Conservation (phyloP, 164 flowering plant species). For the Chloranthus sessilifolius region DNA sequence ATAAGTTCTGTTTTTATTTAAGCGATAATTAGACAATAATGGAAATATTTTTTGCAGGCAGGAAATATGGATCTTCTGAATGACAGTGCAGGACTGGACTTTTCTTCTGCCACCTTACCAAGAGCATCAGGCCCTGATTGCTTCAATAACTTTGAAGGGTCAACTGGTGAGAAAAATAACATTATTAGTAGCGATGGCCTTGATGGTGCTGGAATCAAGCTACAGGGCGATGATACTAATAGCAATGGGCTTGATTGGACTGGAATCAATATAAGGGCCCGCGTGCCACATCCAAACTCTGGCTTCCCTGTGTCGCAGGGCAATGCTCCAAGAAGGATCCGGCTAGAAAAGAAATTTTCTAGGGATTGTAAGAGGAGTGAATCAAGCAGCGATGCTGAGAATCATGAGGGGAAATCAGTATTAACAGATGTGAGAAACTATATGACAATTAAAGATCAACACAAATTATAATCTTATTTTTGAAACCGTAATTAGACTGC, state of each 20-base stretch:
- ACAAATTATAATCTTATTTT: too few species aligned
- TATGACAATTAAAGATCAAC: too few species aligned
- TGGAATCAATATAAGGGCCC: constrained; percentile 35
- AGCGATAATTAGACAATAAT: too few species aligned
- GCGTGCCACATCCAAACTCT: constrained; percentile 6
- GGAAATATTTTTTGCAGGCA: not conserved
- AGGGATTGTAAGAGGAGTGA: constrained; percentile 11
- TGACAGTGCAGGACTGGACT: not conserved
- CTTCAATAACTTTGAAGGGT: constrained; percentile 1
- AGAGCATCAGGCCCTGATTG: constrained; percentile 4
- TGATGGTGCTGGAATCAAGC: constrained; percentile 29
- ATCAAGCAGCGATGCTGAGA: constrained; percentile 3
- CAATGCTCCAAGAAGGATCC: constrained; percentile 47
- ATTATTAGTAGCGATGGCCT: not conserved
- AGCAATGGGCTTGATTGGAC: constrained; percentile 8
- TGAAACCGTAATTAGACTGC: too few species aligned
- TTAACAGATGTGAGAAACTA: constrained; percentile 27
- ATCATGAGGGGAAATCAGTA: constrained; percentile 7
- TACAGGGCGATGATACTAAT: constrained; percentile 15
- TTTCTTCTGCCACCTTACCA: constrained; percentile 13
- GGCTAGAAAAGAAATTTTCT: constrained; percentile 27
- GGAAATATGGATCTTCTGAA: not conserved
- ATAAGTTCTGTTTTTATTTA: too few species aligned
- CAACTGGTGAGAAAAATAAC: constrained; percentile 10
- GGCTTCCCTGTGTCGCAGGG: constrained; percentile 27